Base-by-base conservation (phyloP, 495 filamentous ascomycete genomes). In the Penicillium macrosclerotiorum region DNA sequence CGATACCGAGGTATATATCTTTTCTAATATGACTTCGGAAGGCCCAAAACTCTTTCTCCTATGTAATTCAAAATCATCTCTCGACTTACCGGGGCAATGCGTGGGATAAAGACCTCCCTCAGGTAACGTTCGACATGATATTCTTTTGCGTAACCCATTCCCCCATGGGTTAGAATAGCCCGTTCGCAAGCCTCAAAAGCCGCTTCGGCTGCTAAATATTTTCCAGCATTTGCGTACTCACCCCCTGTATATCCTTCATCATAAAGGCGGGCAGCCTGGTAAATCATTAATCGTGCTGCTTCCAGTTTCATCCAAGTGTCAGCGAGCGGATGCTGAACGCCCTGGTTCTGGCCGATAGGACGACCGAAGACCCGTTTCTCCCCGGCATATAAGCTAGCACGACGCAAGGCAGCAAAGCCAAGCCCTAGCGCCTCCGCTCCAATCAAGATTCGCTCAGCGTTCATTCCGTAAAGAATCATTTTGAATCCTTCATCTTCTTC, bases 61-160 rank as follows among this genome's bases (percentile, higher is more conserved):
- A 90, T 75, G 51, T 81, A 89, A 48, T 88, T 89, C 70, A 86
- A 65, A 37, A 90, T 85, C 87, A 89, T 89, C 66, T 89, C 87
- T 0, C 81, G 69, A 58, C 82, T 86, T 1, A 90, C 82, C 0
- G 85, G 85, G 4, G 86, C 84, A 40, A 91, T 84, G 17, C 86
- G 64, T 9, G 86, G 86, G 17, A 90, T 84, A 32, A 88, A 75
- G 36, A 79, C 82, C 60, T 90, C 86, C 18, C 85, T 67, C 37
- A 90, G 64, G 64, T 85, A 90, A 27, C 86, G 65, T 65, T 91
- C 87, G 0, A 90, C 86, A 60, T 89, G 81, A 58, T 85, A 89
- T 53, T 91, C 85, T 47, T 79, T 75, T 4, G 86, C 86, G 62
- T 90, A 90, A 1, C 85, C 84, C 82, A 90, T 89, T 0, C 84